Evolutionary conservation across 148 eudicot genomes (phyloP).

Genomic region (Chenopodium quinoa): DNA sequence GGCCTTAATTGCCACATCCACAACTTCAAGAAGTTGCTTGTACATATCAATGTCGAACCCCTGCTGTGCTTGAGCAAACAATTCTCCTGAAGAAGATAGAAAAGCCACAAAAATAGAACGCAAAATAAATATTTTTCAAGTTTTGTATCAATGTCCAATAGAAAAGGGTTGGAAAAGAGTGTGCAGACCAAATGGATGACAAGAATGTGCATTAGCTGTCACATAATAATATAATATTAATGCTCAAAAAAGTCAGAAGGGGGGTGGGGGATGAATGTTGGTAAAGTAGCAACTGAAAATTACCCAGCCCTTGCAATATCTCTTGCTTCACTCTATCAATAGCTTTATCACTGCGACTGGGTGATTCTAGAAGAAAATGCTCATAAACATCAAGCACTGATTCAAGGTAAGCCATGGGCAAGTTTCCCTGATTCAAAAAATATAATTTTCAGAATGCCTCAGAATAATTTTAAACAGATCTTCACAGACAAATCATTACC

Average conservation of each 20-base stretch:
- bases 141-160: background rate
- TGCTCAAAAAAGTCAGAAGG: background rate
- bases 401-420: slow-evolving; percentile 71
- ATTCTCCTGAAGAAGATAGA: slow-evolving; percentile 58
- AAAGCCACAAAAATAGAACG: slow-evolving; percentile 11
- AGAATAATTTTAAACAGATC: background rate
- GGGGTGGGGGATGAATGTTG: background rate
- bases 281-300: slow-evolving; percentile 16
- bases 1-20: slow-evolving; percentile 59
- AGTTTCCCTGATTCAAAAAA: slow-evolving; percentile 65
- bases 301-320: slow-evolving; percentile 89
- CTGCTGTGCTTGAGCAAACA: slow-evolving; percentile 75
- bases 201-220: background rate
- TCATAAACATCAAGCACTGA: slow-evolving; percentile 87
- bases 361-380: slow-evolving; percentile 60
- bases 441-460: slow-evolving; percentile 15
- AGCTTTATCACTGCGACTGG: slow-evolving; percentile 38
- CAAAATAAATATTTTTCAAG: slow-evolving; percentile 1
- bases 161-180: background rate
- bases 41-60: slow-evolving; percentile 87
- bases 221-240: background rate
- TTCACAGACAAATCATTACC: slow-evolving; percentile 37
- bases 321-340: slow-evolving; percentile 87
- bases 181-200: background rate
- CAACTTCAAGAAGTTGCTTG: slow-evolving; percentile 53